These are phyloP conservation scores for Babesia bovis DNA, from an alignment of 169 alveolate genomes.

Conservation along the genomic window DNA sequence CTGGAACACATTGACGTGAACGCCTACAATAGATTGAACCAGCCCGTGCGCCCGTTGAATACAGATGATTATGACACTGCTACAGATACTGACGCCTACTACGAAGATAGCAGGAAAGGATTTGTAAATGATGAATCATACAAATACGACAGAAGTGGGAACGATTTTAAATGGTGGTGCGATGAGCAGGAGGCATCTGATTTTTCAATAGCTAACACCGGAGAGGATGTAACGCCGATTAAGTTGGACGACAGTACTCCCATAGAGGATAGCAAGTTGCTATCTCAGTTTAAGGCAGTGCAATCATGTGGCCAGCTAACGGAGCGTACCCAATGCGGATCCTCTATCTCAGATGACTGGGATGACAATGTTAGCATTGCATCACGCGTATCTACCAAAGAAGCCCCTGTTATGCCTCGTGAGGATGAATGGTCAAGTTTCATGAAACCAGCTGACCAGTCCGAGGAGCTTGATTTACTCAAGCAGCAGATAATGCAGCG, in stretches of 20 bases:
- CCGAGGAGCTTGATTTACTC: conserved; percentile 17
- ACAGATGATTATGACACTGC: neutral
- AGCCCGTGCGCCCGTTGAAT: neutral
- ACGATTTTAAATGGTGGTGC: conserved; percentile 66
- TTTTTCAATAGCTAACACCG: conserved; percentile 20
- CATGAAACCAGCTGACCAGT: conserved; percentile 41
- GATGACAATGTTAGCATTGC: conserved; percentile 5
- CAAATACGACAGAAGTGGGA: neutral
- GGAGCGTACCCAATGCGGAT: conserved; percentile 27
- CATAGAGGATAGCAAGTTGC: neutral
- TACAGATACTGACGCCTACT: neutral
- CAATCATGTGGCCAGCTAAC: neutral
- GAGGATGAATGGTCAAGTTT: conserved; percentile 48
- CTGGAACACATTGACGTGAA: neutral
- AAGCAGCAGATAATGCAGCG: conserved; percentile 31
- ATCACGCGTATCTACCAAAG: neutral
- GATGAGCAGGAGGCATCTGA: conserved; percentile 40
- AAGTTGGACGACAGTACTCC: conserved; percentile 2
- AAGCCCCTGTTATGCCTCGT: neutral
- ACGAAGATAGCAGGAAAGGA: neutral
- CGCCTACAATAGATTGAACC: neutral
- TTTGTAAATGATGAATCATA: conserved; percentile 10
- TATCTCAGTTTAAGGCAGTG: neutral
- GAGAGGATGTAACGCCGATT: conserved; percentile 36
- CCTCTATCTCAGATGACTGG: conserved; percentile 3